Evolutionary conservation across 2,329 filamentous ascomycete genomes (phyloP), one percentile per base, ranked within the genome.

Genomic region (Ceratocystis lukuohia): DNA sequence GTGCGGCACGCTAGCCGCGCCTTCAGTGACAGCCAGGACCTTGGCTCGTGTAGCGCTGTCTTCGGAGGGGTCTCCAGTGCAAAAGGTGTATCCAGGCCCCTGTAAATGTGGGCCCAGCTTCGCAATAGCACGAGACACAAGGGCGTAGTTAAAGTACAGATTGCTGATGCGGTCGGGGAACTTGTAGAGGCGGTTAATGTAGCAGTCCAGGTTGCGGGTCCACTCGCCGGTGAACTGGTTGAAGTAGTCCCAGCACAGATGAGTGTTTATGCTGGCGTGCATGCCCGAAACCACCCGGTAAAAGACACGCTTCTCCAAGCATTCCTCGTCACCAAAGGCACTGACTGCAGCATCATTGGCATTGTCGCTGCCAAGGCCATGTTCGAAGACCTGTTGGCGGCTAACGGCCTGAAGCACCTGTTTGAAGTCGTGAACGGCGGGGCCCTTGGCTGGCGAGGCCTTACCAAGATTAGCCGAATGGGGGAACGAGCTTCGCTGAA

Each of bases 251-350:
- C 89, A 94, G 82, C 94, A 99, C 53, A 99, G 80, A 76, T 99
- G 94, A 0, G 92, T 89, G 70, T 91, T 96, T 75, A 99, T 99
- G 70, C 92, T 96, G 17, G 94, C 91, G 75, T 99, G 94, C 94
- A 99, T 96, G 56, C 94, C 94, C 64, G 91, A 96, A 69, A 99
- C 85, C 69, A 99, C 86, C 5, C 92, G 84, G 77, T 97, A 94
- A 75, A 99, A 99, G 46, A 97, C 94, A n/a, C 94, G 88, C 81
- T 99, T 97, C 79, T 99, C 94, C 28, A 99, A 78, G 72, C 94
- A 99, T 73, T 96, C 89, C 71, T 96, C 92, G 70, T 96, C 91
- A 61, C 86, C 81, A 70, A 94, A 89, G 62, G 93, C 79, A 0
- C 84, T 82, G 6, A 84, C 84, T 71, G 83, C 82, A 62, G 85